Evolutionary conservation across 108 stramenopile species (phyloP), one percentile per base, ranked within the genome.

Genomic region (Aureococcus anophagefferens): DNA sequence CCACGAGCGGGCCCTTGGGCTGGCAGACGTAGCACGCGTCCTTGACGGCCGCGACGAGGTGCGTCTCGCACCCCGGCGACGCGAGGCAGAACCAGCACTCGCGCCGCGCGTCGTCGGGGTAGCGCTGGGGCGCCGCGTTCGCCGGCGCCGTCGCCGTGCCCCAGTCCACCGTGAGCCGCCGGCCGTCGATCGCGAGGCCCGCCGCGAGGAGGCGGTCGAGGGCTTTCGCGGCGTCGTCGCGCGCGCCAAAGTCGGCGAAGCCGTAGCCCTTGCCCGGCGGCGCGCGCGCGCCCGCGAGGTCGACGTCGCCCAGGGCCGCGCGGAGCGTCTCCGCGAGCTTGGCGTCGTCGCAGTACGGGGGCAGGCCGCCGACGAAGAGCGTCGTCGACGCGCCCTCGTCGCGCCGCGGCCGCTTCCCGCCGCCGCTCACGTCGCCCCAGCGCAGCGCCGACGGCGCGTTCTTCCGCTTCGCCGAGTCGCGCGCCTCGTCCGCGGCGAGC

Each of bases 61-160:
- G 93, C 34, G 87, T 91, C 70, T 93, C 93, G 73, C 90, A 93
- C 13, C 84, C 82, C 17, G 89, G 86, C 14, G 87, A 88, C 13
- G 93, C 87, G 59, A 93, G 76, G 70, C 93, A 93, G 76, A 93
- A 93, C 93, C 93, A 93, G 73, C 93, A 93, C 74, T 91, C 89
- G 5, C 84, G 88, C 15, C 92, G 66, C 11, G 81, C 64, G 74
- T 93, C 90, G 17, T 83, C 78, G 29, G 89, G 87, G 71, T 86
- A 91, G 74, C 84, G 86, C 11, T 79, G 77, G 31, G 17, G 14
- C 25, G 17, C 25, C 13, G 14, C 3, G 4, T 59, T 59, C 25
- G 51, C 14, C 37, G 7, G 7, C 7, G 37, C 37, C 51, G 51
- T 1, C 1, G 25, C 17, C 17, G 51, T 25, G 51, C 51, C 51